A percentile compares a stretch with the other conserved stretches of the same genome.
Conservation (phyloP, 176 grass and related monocot species). For the Chloris gayana region DNA sequence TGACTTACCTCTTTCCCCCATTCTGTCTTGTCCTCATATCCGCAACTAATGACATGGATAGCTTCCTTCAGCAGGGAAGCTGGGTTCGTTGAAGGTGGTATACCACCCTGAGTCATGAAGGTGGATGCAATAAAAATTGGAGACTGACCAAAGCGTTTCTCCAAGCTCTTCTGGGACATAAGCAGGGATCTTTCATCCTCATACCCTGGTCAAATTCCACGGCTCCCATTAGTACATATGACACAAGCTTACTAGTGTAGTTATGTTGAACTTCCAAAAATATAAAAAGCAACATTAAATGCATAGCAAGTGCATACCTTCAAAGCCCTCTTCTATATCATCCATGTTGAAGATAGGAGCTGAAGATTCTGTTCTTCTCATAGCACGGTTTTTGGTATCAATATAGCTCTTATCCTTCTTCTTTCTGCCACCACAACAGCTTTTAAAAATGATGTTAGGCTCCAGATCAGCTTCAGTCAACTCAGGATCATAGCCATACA, state of each 20-base stretch:
- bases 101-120: conserved; percentile 65
- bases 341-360: conserved; percentile 89
- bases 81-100: conserved; percentile 71
- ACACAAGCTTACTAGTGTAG: neutral
- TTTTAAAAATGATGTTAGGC: conserved; percentile 79
- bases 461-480: conserved; percentile 82
- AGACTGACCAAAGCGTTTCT: conserved; percentile 86
- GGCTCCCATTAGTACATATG: neutral
- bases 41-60: conserved; percentile 88
- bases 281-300: conserved; percentile 3
- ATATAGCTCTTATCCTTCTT: conserved; percentile 70
- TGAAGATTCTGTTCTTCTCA: conserved; percentile 77
- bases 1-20: conserved; percentile 88
- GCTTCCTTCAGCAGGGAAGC: conserved; percentile 87
- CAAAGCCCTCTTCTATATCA: conserved; percentile 76
- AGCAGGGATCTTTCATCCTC: conserved; percentile 74
- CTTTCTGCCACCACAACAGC: conserved; percentile 80
- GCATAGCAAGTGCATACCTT: conserved; percentile 46
- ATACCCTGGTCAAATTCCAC: conserved; percentile 45
- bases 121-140: conserved; percentile 92
- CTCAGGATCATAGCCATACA: conserved; percentile 89
- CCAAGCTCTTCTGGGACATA: conserved; percentile 80
- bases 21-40: conserved; percentile 92
- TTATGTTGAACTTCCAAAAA: neutral
- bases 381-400: conserved; percentile 63